Base-by-base conservation (phyloP, 345 rosid species). In the Aquilaria sinensis region DNA sequence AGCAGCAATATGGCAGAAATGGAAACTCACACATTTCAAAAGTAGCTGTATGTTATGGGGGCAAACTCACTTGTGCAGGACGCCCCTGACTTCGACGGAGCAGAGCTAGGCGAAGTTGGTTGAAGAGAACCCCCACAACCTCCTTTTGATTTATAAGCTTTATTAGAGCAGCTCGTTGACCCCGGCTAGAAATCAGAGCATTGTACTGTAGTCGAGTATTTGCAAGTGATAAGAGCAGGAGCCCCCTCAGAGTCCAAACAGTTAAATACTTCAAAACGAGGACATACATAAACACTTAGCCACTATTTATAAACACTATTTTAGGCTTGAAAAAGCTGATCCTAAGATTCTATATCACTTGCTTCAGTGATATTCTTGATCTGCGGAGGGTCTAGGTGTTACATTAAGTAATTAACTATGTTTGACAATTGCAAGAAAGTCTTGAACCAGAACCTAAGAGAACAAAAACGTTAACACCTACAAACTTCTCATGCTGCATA, bases 101-200 rank as follows among this genome's bases (percentile, higher is more conserved):
- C 50, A 80, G 79, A 61, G 97, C 96, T 56, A 92, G 89, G 57
- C 96, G 83, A 47, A 89, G 94, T 76, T 92, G 98, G 71, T 93
- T 86, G 73, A 93, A 93, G 63, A 88, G 97, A 82, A 89, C 96
- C 51, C 97, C 96, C 12, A 86, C 84, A 57, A 87, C 78, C 72
- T 93, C 97, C 66, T 93, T 93, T 68, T 83, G 96, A 79, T 85
- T 89, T 70, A 93, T 80, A 67, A 93, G 94, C 71, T 86, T 88
- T 75, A 93, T 71, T 51, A 93, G 77, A 56, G 76, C 68, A 54
- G 78, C 97, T 65, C 97, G 80, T 58, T 74, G 77, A 66, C 65
- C 75, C 49, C 81, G 91, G 56, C 98, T 86, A 16, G 47, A 69
- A 70, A 90, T 93, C 67, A 93, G 73, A 66, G 98, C 97, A 72